Base-by-base conservation (phyloP, 2,329 filamentous ascomycete species). In the Ilyonectria destructans region DNA sequence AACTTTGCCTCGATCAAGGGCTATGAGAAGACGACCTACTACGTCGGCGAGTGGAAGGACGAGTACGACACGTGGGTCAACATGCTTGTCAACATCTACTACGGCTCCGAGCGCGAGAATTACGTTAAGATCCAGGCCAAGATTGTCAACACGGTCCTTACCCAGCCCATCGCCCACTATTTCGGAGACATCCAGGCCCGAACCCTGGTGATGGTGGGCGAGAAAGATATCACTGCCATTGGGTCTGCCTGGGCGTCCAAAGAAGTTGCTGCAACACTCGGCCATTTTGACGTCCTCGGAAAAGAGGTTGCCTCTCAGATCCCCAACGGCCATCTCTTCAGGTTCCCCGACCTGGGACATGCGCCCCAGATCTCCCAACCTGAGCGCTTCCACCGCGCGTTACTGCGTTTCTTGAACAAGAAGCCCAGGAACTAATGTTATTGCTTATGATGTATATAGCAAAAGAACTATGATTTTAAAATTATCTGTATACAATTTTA, bases 141-240 rank as follows among this genome's bases (percentile, higher is more conserved):
- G 49, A 81, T 85, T 17, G 85, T 86, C n/a, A 87, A 89, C 72
- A 84, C 87, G 79, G 83, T 89, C n/a, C 79, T 88, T 62, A 86
- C 85, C 21, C 84, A 86, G 65, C 86, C 87, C 2, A 79, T 88
- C 12, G 80, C 83, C 23, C 85, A 86, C 67, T 85, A 88, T 72
- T 85, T 88, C 52, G 76, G 77, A n/a, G 70, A 81, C 52, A 71
- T 89, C 13, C 81, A 81, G 70, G 76, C 83, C 12, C 81, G 79
- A 54, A 87, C 86, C 2, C 77, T 88, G 23, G 74, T 89, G 60
- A 74, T 89, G 57, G 81, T 88, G 56, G 87, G 87, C 1, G 82
- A 83, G 35, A 83, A 84, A 74, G 87, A 89, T 67, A 86, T 80
- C 43, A 89, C 87, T 3, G 87, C 86, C 17, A 86, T 89, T 56